A percentile compares a stretch with the other conserved stretches of the same genome.
These are phyloP conservation scores for Phellopilus nigrolimitatus DNA, from an alignment of 1,284 basidiomycete genomes.

Conservation along the genomic window DNA sequence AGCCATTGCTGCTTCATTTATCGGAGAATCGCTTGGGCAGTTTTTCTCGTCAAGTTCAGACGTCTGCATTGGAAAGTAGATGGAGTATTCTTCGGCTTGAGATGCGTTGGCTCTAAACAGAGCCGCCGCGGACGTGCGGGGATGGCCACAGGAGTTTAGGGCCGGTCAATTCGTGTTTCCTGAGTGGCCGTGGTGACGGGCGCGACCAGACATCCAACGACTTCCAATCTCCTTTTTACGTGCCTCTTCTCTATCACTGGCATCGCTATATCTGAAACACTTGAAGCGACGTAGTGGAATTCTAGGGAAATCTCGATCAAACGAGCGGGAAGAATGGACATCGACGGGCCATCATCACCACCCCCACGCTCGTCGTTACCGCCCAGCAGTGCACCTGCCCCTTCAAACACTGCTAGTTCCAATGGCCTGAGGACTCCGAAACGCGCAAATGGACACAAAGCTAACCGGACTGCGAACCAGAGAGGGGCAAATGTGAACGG, in stretches of 20 bases:
- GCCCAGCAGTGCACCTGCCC: slow-evolving; percentile 61
- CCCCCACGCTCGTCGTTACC: slow-evolving; percentile 46
- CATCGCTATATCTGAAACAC: no score
- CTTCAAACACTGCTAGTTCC: slow-evolving; percentile 36
- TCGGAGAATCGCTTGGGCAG: no score
- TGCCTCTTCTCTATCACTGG: no score
- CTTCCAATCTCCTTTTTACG: no score
- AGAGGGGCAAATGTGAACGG: slow-evolving; percentile 3
- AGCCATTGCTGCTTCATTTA: no score
- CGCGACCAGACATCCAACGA: background rate
- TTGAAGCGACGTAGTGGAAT: no score
- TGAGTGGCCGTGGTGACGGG: background rate
- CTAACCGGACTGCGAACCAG: slow-evolving; percentile 20
- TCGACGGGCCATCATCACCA: slow-evolving; percentile 40
- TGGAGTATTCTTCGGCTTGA: no score
- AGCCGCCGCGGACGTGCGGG: no score
- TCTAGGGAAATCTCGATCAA: background rate
- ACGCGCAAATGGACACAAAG: slow-evolving; percentile 36
- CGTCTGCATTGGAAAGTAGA: no score
- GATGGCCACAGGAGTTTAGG: background rate
- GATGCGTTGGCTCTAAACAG: no score
- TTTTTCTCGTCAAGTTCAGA: no score
- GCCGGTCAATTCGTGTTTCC: background rate
- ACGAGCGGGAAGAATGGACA: slow-evolving; percentile 34
- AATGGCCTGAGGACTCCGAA: slow-evolving; percentile 36